A percentile compares a stretch with the other conserved stretches of the same genome.
These are phyloP conservation scores for Postia placenta DNA, from an alignment of 768 basidiomycete genomes.

Conservation along the genomic window DNA sequence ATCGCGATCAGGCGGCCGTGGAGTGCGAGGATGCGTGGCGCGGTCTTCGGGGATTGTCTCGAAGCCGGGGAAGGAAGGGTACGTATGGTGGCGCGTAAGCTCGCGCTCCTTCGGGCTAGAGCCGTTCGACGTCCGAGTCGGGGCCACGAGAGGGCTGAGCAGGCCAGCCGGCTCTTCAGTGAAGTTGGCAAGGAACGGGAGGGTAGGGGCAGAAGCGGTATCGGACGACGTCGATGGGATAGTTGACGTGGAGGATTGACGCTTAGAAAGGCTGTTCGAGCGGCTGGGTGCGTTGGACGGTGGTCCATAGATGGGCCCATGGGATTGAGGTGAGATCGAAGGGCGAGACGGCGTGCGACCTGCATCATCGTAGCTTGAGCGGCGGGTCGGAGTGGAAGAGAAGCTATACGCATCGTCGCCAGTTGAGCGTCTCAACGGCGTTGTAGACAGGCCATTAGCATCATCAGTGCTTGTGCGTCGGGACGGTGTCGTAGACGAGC, in stretches of 20 bases:
- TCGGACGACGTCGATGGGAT: slow-evolving; percentile 1
- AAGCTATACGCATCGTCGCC: not conserved
- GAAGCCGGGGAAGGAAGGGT: slow-evolving; percentile 12
- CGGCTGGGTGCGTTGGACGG: slow-evolving; percentile 12
- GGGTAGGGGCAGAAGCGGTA: slow-evolving; percentile 5
- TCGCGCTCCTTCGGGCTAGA: slow-evolving; percentile 9
- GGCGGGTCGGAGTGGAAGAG: slow-evolving; percentile 7
- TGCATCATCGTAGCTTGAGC: slow-evolving; percentile 2
- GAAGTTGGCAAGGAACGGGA: slow-evolving; percentile 17
- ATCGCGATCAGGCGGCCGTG: not conserved
- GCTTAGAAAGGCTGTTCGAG: slow-evolving; percentile 11
- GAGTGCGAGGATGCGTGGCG: slow-evolving; percentile 5
- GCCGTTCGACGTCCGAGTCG: not conserved
- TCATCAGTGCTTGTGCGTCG: slow-evolving; percentile 6
- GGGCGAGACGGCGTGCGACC: slow-evolving; percentile 7
- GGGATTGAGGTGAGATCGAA: slow-evolving; percentile 5
- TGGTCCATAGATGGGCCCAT: slow-evolving; percentile 17
- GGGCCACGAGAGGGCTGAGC: slow-evolving; percentile 23
- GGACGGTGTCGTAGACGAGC: slow-evolving; percentile 39
- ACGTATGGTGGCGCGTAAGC: slow-evolving; percentile 13
- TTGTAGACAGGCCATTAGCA: slow-evolving; percentile 34
- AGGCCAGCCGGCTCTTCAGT: slow-evolving; percentile 25
- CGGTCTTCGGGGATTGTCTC: slow-evolving; percentile 15
- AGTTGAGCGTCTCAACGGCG: slow-evolving; percentile 20
- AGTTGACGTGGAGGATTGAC: slow-evolving; percentile 11